Evolutionary conservation across 1,284 basidiomycete genomes (phyloP).

Genomic region (Fomitopsis pinicola): DNA sequence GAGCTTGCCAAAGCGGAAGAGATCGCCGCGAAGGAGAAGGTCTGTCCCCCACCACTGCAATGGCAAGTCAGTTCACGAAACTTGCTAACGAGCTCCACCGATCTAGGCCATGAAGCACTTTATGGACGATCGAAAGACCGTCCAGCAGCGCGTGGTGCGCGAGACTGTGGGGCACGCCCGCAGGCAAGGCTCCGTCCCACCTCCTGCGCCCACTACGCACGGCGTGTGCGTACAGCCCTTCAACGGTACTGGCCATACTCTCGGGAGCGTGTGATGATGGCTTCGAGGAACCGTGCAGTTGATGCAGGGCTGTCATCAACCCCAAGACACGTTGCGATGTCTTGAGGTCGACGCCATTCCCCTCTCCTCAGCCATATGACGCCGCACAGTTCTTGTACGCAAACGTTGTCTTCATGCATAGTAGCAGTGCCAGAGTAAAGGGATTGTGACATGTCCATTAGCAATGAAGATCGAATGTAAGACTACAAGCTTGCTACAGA

Average conservation of each 20-base stretch:
- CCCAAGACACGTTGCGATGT: not conserved
- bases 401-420: not conserved
- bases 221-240: not conserved
- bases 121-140: constrained; percentile 66
- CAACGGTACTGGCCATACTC: not conserved
- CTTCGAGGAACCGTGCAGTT: not conserved
- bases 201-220: not conserved
- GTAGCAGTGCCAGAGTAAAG: not conserved
- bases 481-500: not conserved
- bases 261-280: not conserved
- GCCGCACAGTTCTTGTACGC: not conserved
- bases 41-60: constrained; percentile 15
- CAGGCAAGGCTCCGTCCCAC: not conserved
- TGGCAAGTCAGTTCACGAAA: no score
- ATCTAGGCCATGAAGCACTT: constrained; percentile 64
- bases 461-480: not conserved
- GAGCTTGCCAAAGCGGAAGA: constrained; percentile 53
- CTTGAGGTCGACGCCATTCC: not conserved
- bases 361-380: not conserved
- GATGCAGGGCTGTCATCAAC: not conserved
- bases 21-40: constrained; percentile 51
- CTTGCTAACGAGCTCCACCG: not conserved
- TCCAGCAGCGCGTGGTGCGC: constrained; percentile 36
- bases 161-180: constrained; percentile 19
- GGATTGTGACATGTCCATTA: not conserved